Evolutionary conservation across 768 basidiomycete genomes (phyloP).

Genomic region (Harrya chromipes): DNA sequence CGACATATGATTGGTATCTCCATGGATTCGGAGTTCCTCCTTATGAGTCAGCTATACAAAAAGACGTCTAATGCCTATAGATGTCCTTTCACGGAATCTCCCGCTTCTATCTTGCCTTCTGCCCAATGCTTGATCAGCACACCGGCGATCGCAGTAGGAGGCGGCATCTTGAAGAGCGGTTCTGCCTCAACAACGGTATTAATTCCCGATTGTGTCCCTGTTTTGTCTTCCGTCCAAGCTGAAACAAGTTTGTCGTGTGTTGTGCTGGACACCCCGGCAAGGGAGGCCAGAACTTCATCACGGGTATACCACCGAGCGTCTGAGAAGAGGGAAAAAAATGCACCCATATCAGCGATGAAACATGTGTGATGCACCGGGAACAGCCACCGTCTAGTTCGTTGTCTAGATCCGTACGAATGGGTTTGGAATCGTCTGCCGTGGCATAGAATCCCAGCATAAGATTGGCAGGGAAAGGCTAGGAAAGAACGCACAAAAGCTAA

Average conservation of each 20-base stretch:
- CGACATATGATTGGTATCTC: neutral
- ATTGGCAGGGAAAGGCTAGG: constrained; percentile 84
- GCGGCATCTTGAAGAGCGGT: constrained; percentile 71
- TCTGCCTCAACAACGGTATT: constrained; percentile 31
- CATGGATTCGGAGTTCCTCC: neutral
- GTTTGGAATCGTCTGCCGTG: constrained; percentile 65
- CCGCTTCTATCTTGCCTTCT: constrained; percentile 49
- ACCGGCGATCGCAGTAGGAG: constrained; percentile 77
- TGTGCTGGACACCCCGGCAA: constrained; percentile 36
- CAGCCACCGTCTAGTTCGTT: constrained; percentile 84
- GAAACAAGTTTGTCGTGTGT: constrained; percentile 23
- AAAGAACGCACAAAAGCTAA: neutral
- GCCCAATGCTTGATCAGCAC: constrained; percentile 82
- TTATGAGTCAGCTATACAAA: neutral
- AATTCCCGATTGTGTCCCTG: constrained; percentile 14
- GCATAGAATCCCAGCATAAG: constrained; percentile 92
- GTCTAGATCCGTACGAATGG: constrained; percentile 83
- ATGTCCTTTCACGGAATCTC: constrained; percentile 41
- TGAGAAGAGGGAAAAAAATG: constrained; percentile 27
- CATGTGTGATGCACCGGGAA: neutral
- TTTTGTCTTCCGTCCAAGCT: constrained; percentile 21
- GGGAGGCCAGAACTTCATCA: constrained; percentile 61
- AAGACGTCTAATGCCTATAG: constrained; percentile 31
- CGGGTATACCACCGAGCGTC: constrained; percentile 90
- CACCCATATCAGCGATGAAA: neutral